These are phyloP conservation scores for Maudiozyma saulgeensis DNA, from an alignment of 805 yeast genomes.

Conservation along the genomic window DNA sequence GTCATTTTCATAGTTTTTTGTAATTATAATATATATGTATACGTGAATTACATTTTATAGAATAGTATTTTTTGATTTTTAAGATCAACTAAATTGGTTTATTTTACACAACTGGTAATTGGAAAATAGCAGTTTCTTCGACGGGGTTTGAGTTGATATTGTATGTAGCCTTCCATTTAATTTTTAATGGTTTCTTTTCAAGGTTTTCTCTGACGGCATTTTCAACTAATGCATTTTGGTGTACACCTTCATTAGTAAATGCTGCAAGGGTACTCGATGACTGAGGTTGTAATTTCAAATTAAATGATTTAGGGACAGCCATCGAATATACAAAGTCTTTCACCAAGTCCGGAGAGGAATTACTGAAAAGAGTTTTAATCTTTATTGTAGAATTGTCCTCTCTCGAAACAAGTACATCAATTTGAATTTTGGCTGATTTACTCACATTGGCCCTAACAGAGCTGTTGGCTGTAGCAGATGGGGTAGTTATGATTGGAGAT, in stretches of 20 bases:
- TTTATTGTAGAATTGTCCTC: slow-evolving; percentile 31
- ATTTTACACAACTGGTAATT: slow-evolving; percentile 23
- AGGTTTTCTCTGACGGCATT: slow-evolving; percentile 25
- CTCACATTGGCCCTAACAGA: slow-evolving; percentile 28
- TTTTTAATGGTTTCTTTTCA: slow-evolving; percentile 38
- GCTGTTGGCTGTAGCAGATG: slow-evolving; percentile 6
- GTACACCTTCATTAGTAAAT: slow-evolving; percentile 39
- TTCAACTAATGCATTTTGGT: slow-evolving; percentile 37
- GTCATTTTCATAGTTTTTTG: background rate
- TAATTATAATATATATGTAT: background rate
- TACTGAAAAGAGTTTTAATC: slow-evolving; percentile 45
- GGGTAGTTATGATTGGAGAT: background rate
- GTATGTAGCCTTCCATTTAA: slow-evolving; percentile 69
- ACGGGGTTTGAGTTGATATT: slow-evolving; percentile 36
- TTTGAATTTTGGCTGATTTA: slow-evolving; percentile 38
- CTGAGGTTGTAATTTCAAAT: slow-evolving; percentile 53
- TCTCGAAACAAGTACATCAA: slow-evolving; percentile 37
- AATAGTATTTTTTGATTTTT: background rate
- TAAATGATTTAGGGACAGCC: slow-evolving; percentile 62
- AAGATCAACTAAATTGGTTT: background rate
- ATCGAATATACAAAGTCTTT: slow-evolving; percentile 47
- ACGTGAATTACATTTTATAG: background rate
- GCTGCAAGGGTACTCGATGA: slow-evolving; percentile 44
- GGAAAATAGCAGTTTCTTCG: slow-evolving; percentile 51
- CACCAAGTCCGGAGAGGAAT: slow-evolving; percentile 36